A percentile compares a stretch with the other conserved stretches of the same genome.
Conservation (phyloP, 1,284 basidiomycete species). For the Malassezia psittaci region DNA sequence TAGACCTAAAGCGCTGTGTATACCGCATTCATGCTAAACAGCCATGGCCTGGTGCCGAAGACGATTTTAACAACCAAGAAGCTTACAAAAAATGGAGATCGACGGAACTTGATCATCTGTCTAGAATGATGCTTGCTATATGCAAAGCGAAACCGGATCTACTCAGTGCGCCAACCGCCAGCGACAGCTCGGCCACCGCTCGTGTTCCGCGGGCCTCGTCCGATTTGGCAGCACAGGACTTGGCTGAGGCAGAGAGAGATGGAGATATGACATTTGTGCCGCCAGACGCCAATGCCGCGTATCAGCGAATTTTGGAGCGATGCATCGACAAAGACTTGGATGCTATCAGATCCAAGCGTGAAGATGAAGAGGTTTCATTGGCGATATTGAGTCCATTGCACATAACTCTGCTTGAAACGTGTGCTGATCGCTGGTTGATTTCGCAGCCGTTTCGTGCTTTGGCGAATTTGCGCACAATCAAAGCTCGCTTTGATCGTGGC, state of each 20-base stretch:
- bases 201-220: neutral
- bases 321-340: slow-evolving; percentile 80
- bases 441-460: slow-evolving; percentile 65
- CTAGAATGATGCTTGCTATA: slow-evolving; percentile 79
- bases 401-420: slow-evolving; percentile 73
- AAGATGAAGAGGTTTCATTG: slow-evolving; percentile 89
- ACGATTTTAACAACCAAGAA: slow-evolving; percentile 70
- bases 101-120: slow-evolving; percentile 70
- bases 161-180: slow-evolving; percentile 56
- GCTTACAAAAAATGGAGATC: slow-evolving; percentile 76
- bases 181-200: slow-evolving; percentile 3
- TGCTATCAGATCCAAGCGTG: slow-evolving; percentile 76
- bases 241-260: slow-evolving; percentile 14
- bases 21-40: slow-evolving; percentile 79
- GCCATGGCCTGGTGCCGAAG: slow-evolving; percentile 70
- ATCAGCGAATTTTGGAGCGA: slow-evolving; percentile 69
- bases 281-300: slow-evolving; percentile 72
- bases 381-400: slow-evolving; percentile 78
- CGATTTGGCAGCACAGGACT: neutral
- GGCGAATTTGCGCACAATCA: slow-evolving; percentile 77
- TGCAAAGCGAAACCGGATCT: slow-evolving; percentile 76
- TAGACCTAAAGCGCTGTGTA: slow-evolving; percentile 62
- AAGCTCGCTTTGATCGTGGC: slow-evolving; percentile 74
- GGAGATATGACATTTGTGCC: slow-evolving; percentile 71
- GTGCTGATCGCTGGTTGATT: slow-evolving; percentile 80